Evolutionary conservation across 495 filamentous ascomycete genomes (phyloP), one percentile per base, ranked within the genome.

Genomic region (Thozetella sp.): DNA sequence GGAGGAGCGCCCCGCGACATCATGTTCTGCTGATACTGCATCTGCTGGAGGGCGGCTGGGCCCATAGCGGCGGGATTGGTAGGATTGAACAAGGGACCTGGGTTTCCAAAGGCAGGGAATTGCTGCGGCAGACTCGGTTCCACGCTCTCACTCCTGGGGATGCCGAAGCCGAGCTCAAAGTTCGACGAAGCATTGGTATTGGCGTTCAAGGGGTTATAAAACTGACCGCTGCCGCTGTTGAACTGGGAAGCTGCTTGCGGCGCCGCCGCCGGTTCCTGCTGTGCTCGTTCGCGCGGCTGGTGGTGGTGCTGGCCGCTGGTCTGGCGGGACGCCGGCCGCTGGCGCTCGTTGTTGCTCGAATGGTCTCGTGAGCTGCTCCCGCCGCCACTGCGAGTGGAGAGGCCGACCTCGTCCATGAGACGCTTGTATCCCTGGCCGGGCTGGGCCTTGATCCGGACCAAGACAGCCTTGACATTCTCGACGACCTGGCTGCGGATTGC

Each of bases 401-500:
- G 77, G 53, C 91, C 93, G 68, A 97, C 95, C 74, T 97, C 93
- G 67, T 97, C 93, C 95, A 99, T 99, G 51, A 99, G 74, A 45
- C 95, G 91, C 81, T 98, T 98, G 76, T 99, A 99, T 40, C 95
- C 95, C 74, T 99, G 96, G 52, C 90, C 89, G 51, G 95, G 92
- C 58, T 94, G 90, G 4, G 91, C 93, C 76, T 99, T 99, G 63
- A 98, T 84, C 62, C 90, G 90, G 46, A 92, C 80, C 45, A 99
- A 82, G 54, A 97, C 93, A 71, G 88, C 90, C 60, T 93, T 90
- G 26, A 99, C 92, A 54, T 92, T 96, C 72, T 96, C 91, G 1
- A 95, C 86, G 43, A 97, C 92, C 61, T 97, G 90, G 25, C 83
- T 80, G 30, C 95, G 88, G 75, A 96, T 92, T 19, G 81, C 88